Conservation (phyloP, 257 asterid species). For the Jacaranda copaia region DNA sequence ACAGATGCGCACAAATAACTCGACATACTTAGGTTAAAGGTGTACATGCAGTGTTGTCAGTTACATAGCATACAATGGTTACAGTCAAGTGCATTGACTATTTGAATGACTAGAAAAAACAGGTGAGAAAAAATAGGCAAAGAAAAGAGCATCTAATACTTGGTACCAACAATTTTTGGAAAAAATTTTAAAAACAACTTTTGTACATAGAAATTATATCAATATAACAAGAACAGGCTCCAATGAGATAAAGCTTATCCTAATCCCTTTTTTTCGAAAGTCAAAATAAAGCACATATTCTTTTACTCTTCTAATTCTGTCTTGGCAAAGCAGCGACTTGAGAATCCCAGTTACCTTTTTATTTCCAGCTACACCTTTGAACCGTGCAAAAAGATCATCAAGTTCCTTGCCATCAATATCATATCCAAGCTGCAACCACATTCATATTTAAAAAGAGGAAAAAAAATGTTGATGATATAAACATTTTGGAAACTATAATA, state of each 20-base stretch:
- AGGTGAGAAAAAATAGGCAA: not conserved
- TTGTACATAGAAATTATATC: not conserved
- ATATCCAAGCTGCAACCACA: conserved; percentile 80
- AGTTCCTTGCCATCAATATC: conserved; percentile 86
- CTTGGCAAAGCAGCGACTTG: conserved; percentile 18
- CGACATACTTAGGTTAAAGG: conserved; percentile 6
- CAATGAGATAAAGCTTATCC: too few species aligned
- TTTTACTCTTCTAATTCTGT: not conserved
- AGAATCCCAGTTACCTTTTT: conserved; percentile 69
- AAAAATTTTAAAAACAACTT: not conserved
- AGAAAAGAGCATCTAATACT: conserved; percentile 5
- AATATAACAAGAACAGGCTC: not conserved
- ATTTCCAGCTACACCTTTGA: conserved; percentile 89
- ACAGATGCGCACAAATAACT: conserved; percentile 14
- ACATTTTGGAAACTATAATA: conserved; percentile 16
- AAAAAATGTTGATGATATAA: conserved; percentile 17
- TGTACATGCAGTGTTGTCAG: not conserved
- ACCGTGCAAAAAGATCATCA: conserved; percentile 91
- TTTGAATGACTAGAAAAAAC: not conserved
- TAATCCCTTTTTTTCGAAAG: not conserved
- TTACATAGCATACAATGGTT: conserved; percentile 5
- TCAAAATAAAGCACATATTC: conserved; percentile 22
- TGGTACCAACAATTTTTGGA: not conserved
- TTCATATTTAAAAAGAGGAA: not conserved
- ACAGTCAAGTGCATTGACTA: conserved; percentile 6